phyloP scores from a whole-genome alignment of 306 rosid species.

The Citrullus mucosospermus region DNA sequence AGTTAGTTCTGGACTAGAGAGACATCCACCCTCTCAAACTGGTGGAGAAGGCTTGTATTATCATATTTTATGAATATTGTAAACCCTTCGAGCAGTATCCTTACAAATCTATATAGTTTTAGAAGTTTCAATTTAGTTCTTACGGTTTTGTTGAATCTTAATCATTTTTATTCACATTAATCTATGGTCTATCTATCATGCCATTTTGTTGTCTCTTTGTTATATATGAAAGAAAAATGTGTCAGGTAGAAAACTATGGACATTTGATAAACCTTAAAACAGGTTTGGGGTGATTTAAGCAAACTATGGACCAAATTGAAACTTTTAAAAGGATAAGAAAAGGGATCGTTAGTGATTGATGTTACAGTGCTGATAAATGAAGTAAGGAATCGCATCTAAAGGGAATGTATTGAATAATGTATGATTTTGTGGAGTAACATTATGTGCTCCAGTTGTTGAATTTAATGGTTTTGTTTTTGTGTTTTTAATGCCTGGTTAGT shows the following conservation, averaged over 20 bases:
- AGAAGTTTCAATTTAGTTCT: neutral
- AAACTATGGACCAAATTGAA: neutral
- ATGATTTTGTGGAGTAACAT: neutral
- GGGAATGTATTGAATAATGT: neutral
- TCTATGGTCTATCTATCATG: neutral
- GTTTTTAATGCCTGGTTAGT: neutral
- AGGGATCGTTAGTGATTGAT: neutral
- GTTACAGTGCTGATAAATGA: neutral
- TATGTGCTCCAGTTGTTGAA: neutral
- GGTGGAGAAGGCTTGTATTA: no score
- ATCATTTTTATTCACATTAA: neutral
- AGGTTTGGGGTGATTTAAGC: neutral
- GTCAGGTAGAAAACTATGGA: no score
- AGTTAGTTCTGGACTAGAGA: no score
- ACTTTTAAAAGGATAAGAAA: no score
- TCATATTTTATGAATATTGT: no score
- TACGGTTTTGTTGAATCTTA: neutral
- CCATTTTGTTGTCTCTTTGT: neutral
- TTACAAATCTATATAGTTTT: neutral
- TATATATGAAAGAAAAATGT: no score
- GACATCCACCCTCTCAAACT: no score
- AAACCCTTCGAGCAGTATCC: no score
- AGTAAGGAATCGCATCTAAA: neutral
- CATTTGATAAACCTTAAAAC: no score
- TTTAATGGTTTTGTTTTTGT: neutral